Evolutionary conservation across 495 filamentous ascomycete genomes (phyloP).

Genomic region (Trichoderma parareesei): DNA sequence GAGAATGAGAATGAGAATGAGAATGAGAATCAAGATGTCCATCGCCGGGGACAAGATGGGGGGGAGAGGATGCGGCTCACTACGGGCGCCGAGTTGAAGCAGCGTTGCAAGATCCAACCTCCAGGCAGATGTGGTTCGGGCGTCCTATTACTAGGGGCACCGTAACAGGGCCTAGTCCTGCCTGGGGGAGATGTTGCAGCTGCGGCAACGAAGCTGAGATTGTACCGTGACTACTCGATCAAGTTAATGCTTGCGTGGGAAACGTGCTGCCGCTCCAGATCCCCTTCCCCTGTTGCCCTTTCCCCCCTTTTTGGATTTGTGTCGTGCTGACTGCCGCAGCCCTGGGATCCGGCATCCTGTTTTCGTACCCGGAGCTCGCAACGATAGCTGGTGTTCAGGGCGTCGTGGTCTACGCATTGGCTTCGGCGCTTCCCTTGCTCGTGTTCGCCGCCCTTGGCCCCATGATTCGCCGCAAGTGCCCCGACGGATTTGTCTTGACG

Average conservation of each 20-base stretch:
- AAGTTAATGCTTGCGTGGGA: constrained; percentile 94
- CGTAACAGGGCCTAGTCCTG: neutral
- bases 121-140: neutral
- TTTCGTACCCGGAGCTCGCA: constrained; percentile 69
- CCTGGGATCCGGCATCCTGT: constrained; percentile 69
- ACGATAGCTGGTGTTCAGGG: constrained; percentile 73
- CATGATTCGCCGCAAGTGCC: constrained; percentile 63
- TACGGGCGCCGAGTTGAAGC: constrained; percentile 68
- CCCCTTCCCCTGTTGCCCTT: constrained; percentile 19
- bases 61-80: constrained; percentile 56
- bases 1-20: neutral
- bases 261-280: constrained; percentile 73
- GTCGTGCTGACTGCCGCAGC: constrained; percentile 39
- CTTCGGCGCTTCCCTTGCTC: constrained; percentile 58
- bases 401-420: constrained; percentile 59
- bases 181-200: constrained; percentile 17
- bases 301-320: constrained; percentile 19
- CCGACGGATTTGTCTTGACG: constrained; percentile 69
- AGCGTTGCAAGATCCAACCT: constrained; percentile 40
- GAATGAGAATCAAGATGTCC: neutral
- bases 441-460: constrained; percentile 62
- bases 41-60: neutral
- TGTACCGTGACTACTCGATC: constrained; percentile 85
- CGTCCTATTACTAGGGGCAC: no score
- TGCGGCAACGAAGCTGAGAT: constrained; percentile 69